Conservation (phyloP, 306 rosid species). For the Biancaea sappan region DNA sequence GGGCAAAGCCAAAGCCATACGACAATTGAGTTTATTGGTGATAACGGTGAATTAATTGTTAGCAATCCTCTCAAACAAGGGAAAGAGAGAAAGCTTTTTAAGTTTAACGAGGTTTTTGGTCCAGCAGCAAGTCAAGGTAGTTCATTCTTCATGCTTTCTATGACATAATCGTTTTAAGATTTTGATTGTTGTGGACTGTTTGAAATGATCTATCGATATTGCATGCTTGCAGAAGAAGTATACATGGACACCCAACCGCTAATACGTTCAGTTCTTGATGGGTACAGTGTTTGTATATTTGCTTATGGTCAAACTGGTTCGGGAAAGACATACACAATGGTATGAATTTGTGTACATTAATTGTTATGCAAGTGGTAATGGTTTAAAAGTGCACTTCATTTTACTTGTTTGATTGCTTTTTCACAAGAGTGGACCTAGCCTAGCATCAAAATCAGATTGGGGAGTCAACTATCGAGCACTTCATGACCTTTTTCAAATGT, state of each 20-base stretch:
- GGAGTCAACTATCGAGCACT: constrained; percentile 77
- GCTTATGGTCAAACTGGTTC: constrained; percentile 87
- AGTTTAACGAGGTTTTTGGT: constrained; percentile 74
- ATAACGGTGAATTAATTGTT: constrained; percentile 68
- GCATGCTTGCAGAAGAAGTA: constrained; percentile 55
- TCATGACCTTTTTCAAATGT: constrained; percentile 70
- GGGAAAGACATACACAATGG: constrained; percentile 79
- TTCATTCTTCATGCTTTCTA: constrained; percentile 7
- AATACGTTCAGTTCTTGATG: constrained; percentile 71
- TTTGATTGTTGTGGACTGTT: not conserved
- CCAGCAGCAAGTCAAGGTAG: constrained; percentile 64
- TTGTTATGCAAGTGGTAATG: not conserved
- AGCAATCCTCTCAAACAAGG: constrained; percentile 65
- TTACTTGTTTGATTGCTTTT: constrained; percentile 12
- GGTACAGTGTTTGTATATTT: constrained; percentile 79
- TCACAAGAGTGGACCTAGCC: constrained; percentile 63
- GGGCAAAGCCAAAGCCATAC: constrained; percentile 71
- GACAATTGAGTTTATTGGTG: constrained; percentile 60
- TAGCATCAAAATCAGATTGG: constrained; percentile 60
- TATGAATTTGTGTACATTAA: constrained; percentile 32
- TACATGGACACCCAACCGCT: constrained; percentile 65
- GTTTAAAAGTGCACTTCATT: not conserved
- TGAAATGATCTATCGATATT: not conserved
- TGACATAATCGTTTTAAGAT: not conserved
- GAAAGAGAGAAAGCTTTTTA: constrained; percentile 59